Percentiles rank a stretch among this genome's conserved stretches.
Conservation (phyloP, 192 early-diverging fungal genomes). For the Oehlia diaphana region DNA sequence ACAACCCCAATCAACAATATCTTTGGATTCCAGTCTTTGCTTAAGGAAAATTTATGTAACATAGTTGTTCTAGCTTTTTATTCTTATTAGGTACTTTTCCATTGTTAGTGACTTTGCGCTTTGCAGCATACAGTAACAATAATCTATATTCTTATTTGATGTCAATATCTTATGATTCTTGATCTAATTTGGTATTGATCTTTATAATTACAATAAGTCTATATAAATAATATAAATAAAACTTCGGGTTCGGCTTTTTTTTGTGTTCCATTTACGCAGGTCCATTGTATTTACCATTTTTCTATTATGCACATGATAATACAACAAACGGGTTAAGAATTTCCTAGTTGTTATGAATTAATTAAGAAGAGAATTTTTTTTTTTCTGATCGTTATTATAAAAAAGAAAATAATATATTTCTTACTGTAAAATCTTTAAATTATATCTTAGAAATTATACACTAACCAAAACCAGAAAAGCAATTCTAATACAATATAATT, state of each 20-base stretch:
- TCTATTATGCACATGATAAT: neutral
- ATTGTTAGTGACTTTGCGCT: conserved; percentile 1
- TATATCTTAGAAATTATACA: neutral
- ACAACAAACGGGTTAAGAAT: neutral
- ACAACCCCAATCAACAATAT: neutral
- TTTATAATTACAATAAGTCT: neutral
- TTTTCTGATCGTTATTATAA: neutral
- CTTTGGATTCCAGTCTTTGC: neutral
- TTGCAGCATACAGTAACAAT: conserved; percentile 8
- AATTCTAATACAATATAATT: neutral
- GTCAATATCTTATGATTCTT: conserved; percentile 5
- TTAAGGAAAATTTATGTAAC: neutral
- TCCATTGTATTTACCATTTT: neutral
- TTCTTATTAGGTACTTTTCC: neutral
- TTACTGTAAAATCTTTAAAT: neutral
- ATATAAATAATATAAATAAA: neutral
- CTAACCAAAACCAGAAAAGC: neutral
- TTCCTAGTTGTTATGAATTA: neutral
- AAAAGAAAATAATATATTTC: neutral
- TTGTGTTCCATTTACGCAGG: neutral
- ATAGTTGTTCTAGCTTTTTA: neutral
- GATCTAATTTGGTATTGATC: neutral
- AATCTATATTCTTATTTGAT: neutral
- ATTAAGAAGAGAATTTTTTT: neutral
- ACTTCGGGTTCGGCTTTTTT: conserved; percentile 1